These are phyloP conservation scores for Rhynchospora pubera DNA, from an alignment of 176 grass and related monocot species.

Conservation along the genomic window DNA sequence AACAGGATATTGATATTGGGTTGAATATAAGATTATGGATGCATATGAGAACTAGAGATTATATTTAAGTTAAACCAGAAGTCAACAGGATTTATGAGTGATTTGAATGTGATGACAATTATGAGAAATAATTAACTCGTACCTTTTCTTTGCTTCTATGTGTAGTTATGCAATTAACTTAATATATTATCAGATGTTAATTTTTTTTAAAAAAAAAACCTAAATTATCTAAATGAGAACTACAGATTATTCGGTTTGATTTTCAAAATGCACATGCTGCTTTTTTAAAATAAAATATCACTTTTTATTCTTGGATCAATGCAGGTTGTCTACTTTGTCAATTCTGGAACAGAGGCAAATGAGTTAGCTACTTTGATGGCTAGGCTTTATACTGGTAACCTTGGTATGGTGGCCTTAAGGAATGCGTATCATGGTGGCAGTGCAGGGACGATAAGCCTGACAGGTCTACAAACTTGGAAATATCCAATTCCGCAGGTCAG, in stretches of 20 bases:
- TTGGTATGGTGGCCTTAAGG: slow-evolving; percentile 88
- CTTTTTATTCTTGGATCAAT: neutral
- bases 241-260: neutral
- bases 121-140: neutral
- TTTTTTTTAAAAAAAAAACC: neutral
- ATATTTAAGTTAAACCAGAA: no score
- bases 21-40: neutral
- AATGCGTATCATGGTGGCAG: slow-evolving; percentile 95
- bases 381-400: slow-evolving; percentile 78
- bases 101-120: neutral
- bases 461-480: slow-evolving; percentile 88
- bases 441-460: slow-evolving; percentile 76
- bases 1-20: neutral
- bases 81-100: neutral
- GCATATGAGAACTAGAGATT: neutral
- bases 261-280: neutral
- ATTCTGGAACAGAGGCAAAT: slow-evolving; percentile 98
- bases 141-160: neutral
- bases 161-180: neutral
- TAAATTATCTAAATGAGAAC: neutral
- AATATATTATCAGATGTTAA: neutral
- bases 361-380: slow-evolving; percentile 95
- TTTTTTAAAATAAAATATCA: neutral
- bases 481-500: slow-evolving; percentile 89
- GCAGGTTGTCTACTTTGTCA: slow-evolving; percentile 91